phyloP scores from a whole-genome alignment of 176 grass and related monocot species.

The Eremochloa ophiuroides region DNA sequence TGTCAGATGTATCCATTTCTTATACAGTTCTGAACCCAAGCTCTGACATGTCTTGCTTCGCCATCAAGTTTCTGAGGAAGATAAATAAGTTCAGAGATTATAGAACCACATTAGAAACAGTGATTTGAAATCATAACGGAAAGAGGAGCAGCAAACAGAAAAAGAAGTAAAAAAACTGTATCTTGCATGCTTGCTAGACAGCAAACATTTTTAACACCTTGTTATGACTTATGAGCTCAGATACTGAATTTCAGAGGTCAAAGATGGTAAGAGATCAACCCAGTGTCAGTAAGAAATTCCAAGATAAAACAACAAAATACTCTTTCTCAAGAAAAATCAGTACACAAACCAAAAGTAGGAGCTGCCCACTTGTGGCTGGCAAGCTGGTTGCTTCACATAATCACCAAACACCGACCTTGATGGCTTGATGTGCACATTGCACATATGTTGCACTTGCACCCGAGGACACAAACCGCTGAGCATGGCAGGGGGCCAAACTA shows the following conservation, averaged over 20 bases:
- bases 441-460: not conserved
- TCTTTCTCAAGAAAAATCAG: not conserved
- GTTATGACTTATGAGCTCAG: conserved; percentile 6
- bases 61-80: conserved; percentile 65
- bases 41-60: conserved; percentile 70
- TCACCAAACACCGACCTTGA: no score
- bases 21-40: conserved; percentile 50
- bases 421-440: not conserved
- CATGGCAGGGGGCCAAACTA: not conserved
- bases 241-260: not conserved
- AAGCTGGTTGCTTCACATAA: no score
- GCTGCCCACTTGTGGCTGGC: no score
- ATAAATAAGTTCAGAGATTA: not conserved
- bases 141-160: not conserved
- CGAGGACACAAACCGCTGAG: not conserved
- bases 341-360: no score
- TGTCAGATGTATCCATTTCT: conserved; percentile 1
- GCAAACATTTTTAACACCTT: not conserved
- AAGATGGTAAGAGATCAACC: not conserved
- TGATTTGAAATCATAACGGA: not conserved
- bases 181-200: not conserved
- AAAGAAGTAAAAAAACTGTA: not conserved
- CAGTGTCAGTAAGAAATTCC: not conserved
- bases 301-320: not conserved
- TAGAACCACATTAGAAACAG: not conserved